Base-by-base conservation (phyloP, 2,329 filamentous ascomycete genomes). In the Aspergillus felis region DNA sequence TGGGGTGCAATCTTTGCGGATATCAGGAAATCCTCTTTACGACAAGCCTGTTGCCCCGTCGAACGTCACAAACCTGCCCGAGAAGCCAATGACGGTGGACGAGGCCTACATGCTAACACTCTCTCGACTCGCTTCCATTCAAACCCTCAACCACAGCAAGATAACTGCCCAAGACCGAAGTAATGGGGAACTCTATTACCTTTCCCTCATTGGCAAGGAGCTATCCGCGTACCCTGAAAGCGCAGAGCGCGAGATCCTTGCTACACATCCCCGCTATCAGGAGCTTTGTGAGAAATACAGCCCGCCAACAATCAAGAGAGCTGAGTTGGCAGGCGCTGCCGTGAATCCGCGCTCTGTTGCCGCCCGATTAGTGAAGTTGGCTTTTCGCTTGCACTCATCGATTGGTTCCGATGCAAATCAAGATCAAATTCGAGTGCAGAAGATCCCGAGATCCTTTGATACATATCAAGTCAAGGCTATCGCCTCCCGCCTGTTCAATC, bases 121-220 rank as follows among this genome's bases (percentile, higher is more conserved):
- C 27, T 90, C 88, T 28, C 89, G 92, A 2, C 79, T 97, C 1
- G 82, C 83, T 1, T 77, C 78, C 1, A 82, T 97, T 9, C 82
- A 82, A 54, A 81, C 79, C 0, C 81, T 97, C 20, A 79, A 80
- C 58, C 78, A 76, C 63, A 75, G 86, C 61, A 77, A 79, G 17
- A 87, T 97, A 64, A 87, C 86, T 0, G 65, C 79, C 1, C 84
- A 87, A 46, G 92, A 97, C 71, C 86, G 93, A 20, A 81, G 85
- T 54, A 94, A 97, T 68, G 92, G 92, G 4, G 94, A 97, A 66
- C 87, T 93, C 68, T 99, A 96, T 72, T 99, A 99, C 72, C 84
- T 97, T 10, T 90, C 88, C 0, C 84, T 89, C 54, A 94, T 97
- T 57, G 89, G 84, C 10, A 87, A 86, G 61, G 90, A 94, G 69